These are phyloP conservation scores for Stylonectria norvegica DNA, from an alignment of 2,329 filamentous ascomycete species.

Conservation along the genomic window DNA sequence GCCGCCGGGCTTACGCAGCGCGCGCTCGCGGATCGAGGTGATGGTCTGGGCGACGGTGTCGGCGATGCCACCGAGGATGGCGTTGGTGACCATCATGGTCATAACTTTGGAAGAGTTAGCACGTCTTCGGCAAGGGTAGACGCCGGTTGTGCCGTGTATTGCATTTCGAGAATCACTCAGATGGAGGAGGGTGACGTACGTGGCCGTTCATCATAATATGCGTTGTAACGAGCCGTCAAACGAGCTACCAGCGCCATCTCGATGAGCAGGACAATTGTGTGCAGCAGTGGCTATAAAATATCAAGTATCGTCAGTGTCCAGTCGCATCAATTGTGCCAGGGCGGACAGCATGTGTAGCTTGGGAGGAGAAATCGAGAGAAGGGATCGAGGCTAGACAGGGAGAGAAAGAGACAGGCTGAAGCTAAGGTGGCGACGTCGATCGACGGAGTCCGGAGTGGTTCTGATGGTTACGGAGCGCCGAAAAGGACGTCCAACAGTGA, in stretches of 20 bases:
- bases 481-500: neutral
- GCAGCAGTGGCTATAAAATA: conserved; percentile 71
- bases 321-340: conserved; percentile 14
- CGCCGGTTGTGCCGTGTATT: neutral
- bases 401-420: neutral
- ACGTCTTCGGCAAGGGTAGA: neutral
- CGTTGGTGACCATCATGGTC: conserved; percentile 99
- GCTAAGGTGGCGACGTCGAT: conserved; percentile 6
- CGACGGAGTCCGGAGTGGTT: conserved; percentile 2
- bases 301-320: conserved; percentile 20
- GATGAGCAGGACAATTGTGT: conserved; percentile 78
- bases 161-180: neutral
- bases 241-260: conserved; percentile 84
- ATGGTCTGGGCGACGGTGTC: conserved; percentile 95
- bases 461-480: conserved; percentile 4
- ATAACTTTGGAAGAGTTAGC: no score
- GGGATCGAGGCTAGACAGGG: neutral
- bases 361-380: neutral
- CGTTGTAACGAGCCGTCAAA: conserved; percentile 83
- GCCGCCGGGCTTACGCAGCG: conserved; percentile 60
- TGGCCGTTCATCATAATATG: conserved; percentile 88
- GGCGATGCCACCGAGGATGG: conserved; percentile 89
- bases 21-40: conserved; percentile 72
- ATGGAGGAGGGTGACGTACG: conserved; percentile 46
- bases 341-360: neutral